These are phyloP conservation scores for Aspergillus costaricaensis DNA, from an alignment of 2,329 filamentous ascomycete genomes.

Conservation along the genomic window DNA sequence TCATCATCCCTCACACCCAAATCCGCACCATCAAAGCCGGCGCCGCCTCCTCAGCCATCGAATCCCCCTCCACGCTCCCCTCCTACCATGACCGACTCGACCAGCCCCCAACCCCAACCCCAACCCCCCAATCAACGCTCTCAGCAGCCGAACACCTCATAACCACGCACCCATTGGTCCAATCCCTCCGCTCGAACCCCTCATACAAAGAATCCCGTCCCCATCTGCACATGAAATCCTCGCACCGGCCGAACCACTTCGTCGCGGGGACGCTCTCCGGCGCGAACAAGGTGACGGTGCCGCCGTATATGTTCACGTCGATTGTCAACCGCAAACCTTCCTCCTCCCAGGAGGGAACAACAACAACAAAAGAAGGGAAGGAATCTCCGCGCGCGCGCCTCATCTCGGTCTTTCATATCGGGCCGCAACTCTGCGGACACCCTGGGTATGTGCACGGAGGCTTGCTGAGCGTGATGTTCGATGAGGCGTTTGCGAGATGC, in stretches of 20 bases:
- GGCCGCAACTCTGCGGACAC: slow-evolving; percentile 37
- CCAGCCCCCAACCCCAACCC: slow-evolving; percentile 9
- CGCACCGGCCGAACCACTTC: slow-evolving; percentile 70
- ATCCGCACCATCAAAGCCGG: slow-evolving; percentile 10
- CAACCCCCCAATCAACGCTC: slow-evolving; percentile 46
- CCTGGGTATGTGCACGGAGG: slow-evolving; percentile 41
- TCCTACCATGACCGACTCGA: background rate
- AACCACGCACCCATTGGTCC: slow-evolving; percentile 64
- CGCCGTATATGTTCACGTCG: slow-evolving; percentile 59
- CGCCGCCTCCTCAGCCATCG: background rate
- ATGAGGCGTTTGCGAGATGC: slow-evolving; percentile 41
- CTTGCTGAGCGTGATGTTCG: slow-evolving; percentile 36
- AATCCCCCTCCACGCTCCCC: slow-evolving; percentile 5
- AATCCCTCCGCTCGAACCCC: slow-evolving; percentile 64
- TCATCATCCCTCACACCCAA: background rate
- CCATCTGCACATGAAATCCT: slow-evolving; percentile 75
- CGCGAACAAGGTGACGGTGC: slow-evolving; percentile 70
- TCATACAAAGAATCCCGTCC: slow-evolving; percentile 74
- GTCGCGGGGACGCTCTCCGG: slow-evolving; percentile 77
- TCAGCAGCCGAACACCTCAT: slow-evolving; percentile 25
- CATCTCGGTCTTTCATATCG: slow-evolving; percentile 37
- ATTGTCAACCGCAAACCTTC: background rate
- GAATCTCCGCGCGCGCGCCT: background rate
- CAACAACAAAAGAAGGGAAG: background rate
- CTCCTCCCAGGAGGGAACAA: background rate